These are phyloP conservation scores for Basipetospora sp. DNA, from an alignment of 2,329 filamentous ascomycete species.

Conservation along the genomic window DNA sequence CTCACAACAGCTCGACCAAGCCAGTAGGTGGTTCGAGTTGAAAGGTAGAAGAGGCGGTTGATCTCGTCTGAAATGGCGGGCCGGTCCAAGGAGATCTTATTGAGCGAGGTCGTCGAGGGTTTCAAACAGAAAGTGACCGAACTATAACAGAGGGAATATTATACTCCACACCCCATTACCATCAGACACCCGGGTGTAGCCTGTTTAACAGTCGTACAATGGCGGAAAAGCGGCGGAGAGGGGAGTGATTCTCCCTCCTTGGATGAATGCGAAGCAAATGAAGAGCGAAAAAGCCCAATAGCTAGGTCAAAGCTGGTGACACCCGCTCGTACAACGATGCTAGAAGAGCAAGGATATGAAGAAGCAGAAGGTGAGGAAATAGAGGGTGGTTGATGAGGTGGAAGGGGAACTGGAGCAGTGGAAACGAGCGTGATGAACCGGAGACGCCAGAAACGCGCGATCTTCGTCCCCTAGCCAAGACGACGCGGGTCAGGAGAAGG, in stretches of 20 bases:
- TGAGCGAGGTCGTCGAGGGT: too few species aligned
- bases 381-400: too few species aligned
- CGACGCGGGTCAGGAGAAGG: too few species aligned
- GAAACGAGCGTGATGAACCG: background rate
- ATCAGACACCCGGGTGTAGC: background rate
- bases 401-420: background rate
- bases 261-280: background rate
- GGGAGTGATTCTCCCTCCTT: background rate
- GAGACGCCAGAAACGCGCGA: constrained; percentile 4
- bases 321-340: background rate
- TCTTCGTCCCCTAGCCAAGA: constrained; percentile 1
- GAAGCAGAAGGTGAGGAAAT: background rate
- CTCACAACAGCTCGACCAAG: too few species aligned
- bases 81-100: background rate
- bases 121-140: too few species aligned
- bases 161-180: too few species aligned
- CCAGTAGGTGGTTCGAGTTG: too few species aligned
- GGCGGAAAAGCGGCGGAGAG: constrained; percentile 4
- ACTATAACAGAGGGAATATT: background rate
- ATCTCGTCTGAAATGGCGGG: background rate
- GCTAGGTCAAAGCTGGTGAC: background rate
- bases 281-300: background rate
- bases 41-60: background rate
- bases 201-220: background rate
- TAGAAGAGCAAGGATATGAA: background rate